Evolutionary conservation across 108 stramenopile genomes (phyloP).

Genomic region (Ochromonas danica): DNA sequence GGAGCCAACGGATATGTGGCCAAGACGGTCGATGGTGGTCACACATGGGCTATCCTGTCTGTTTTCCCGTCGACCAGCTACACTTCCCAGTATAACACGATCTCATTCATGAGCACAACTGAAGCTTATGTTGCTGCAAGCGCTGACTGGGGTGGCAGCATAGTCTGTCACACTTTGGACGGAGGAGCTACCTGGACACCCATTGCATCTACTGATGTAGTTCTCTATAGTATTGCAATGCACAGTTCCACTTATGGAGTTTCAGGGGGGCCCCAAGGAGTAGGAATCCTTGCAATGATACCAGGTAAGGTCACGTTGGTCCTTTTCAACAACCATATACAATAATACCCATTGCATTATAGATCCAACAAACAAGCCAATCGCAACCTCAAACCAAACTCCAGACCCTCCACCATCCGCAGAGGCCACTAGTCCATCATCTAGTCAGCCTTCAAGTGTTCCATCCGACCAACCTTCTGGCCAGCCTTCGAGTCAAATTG

Average conservation of each 20-base stretch:
- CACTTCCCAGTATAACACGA: not conserved
- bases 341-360: too few relatives aligned
- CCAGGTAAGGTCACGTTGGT: not conserved
- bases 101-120: not conserved
- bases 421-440: too few relatives aligned
- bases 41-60: not conserved
- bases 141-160: not conserved
- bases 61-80: not conserved
- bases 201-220: not conserved
- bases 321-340: not conserved
- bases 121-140: not conserved
- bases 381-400: too few relatives aligned
- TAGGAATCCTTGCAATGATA: not conserved
- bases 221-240: not conserved
- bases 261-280: not conserved
- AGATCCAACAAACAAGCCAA: too few relatives aligned
- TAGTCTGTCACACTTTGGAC: not conserved
- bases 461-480: too few relatives aligned
- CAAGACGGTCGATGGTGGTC: not conserved
- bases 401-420: too few relatives aligned
- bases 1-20: not conserved
- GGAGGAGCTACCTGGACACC: not conserved
- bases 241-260: not conserved
- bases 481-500: too few relatives aligned
- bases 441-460: too few relatives aligned